Evolutionary conservation across 495 filamentous ascomycete species (phyloP).

Genomic region (Podospora australis): DNA sequence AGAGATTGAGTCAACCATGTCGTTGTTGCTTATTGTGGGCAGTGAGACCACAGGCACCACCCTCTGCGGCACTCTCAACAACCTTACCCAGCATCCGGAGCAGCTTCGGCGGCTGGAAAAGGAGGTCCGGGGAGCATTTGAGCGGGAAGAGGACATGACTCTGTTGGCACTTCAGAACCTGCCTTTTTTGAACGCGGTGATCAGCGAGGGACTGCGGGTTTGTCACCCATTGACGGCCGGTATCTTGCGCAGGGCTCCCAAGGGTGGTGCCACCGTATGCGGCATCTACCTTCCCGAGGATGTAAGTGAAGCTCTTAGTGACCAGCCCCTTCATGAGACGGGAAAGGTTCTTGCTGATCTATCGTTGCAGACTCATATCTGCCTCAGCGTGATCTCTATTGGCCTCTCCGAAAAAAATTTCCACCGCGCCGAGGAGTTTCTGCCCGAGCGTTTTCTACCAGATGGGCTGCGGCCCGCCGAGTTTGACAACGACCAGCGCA

Average conservation of each 20-base stretch:
- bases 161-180: neutral
- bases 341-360: neutral
- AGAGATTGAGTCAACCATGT: constrained; percentile 5
- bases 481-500: neutral
- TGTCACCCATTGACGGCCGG: neutral
- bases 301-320: no score
- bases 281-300: neutral
- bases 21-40: neutral
- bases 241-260: neutral
- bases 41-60: neutral
- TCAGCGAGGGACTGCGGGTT: neutral
- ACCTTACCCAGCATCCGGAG: neutral
- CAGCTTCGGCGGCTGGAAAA: neutral
- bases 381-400: neutral
- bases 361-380: neutral
- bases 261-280: constrained; percentile 1
- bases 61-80: neutral
- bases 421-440: neutral
- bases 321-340: no score
- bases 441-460: constrained; percentile 1
- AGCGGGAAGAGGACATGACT: neutral
- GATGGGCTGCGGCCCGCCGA: neutral
- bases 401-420: neutral
- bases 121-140: constrained; percentile 1
- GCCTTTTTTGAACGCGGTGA: constrained; percentile 2